These are phyloP conservation scores for Candida parachauliodes DNA, from an alignment of 805 yeast genomes.

Conservation along the genomic window DNA sequence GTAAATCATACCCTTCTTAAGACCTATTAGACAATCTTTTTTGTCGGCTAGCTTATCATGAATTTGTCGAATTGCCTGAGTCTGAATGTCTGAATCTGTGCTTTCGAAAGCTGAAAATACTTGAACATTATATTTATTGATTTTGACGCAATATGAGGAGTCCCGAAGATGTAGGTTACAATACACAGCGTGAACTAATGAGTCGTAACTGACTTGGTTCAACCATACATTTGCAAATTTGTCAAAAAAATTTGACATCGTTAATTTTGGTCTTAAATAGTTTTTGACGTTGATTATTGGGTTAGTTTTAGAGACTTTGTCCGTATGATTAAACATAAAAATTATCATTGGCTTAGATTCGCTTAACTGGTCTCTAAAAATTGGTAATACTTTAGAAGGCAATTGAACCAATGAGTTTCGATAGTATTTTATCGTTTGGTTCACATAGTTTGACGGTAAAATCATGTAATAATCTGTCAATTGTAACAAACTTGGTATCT, in stretches of 20 bases:
- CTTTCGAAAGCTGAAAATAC: constrained; percentile 18
- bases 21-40: constrained; percentile 16
- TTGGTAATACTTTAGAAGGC: constrained; percentile 16
- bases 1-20: constrained; percentile 17
- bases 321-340: constrained; percentile 19
- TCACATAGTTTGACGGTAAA: constrained; percentile 24
- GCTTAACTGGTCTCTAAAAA: constrained; percentile 22
- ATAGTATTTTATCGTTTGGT: constrained; percentile 10
- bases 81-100: constrained; percentile 7
- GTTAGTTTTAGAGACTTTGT: background rate
- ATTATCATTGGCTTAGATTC: constrained; percentile 35
- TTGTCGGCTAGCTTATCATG: constrained; percentile 14
- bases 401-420: constrained; percentile 11
- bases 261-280: constrained; percentile 13
- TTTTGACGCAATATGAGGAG: constrained; percentile 37
- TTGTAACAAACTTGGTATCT: constrained; percentile 29
- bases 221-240: constrained; percentile 41
- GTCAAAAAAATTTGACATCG: constrained; percentile 37
- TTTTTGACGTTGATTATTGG: constrained; percentile 21
- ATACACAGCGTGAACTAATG: constrained; percentile 39
- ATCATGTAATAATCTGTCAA: constrained; percentile 37
- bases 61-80: constrained; percentile 21
- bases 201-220: constrained; percentile 23
- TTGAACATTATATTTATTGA: constrained; percentile 22
- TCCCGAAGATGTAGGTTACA: constrained; percentile 33